Evolutionary conservation across 2,329 filamentous ascomycete species (phyloP).

Genomic region (Calonectria crousiana): DNA sequence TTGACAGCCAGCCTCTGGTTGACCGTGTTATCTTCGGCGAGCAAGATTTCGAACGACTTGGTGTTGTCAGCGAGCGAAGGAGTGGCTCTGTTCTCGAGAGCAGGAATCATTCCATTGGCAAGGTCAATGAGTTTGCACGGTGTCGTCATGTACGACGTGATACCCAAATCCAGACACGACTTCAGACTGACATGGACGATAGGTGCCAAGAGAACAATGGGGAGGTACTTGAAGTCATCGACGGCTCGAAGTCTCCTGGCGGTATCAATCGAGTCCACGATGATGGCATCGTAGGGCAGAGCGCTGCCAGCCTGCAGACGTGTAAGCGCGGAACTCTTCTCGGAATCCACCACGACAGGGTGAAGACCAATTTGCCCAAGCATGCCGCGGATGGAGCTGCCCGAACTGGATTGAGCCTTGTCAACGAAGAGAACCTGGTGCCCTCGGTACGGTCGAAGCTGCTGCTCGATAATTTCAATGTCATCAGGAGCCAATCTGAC

Average conservation of each 20-base stretch:
- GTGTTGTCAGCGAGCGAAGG: constrained; percentile 94
- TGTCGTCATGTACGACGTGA: constrained; percentile 99
- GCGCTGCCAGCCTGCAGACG: constrained; percentile 66
- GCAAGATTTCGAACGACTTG: constrained; percentile 92
- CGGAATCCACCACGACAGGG: constrained; percentile 87
- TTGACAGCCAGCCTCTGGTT: constrained; percentile 97
- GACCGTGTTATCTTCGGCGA: constrained; percentile 97
- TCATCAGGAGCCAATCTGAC: constrained; percentile 88
- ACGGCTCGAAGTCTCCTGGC: constrained; percentile 87
- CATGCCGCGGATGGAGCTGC: constrained; percentile 82
- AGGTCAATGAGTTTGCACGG: constrained; percentile 94
- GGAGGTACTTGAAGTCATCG: constrained; percentile 97
- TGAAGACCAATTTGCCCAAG: constrained; percentile 82
- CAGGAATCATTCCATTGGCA: constrained; percentile 95
- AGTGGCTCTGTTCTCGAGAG: constrained; percentile 91
- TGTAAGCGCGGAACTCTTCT: constrained; percentile 70
- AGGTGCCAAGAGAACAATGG: constrained; percentile 91
- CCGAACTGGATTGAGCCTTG: constrained; percentile 84
- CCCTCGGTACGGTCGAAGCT: constrained; percentile 89
- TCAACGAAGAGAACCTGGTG: constrained; percentile 96
- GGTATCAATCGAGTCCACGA: constrained; percentile 93
- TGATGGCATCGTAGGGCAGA: constrained; percentile 91
- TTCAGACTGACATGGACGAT: constrained; percentile 92
- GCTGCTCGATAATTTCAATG: constrained; percentile 81
- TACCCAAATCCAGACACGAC: constrained; percentile 92